phyloP scores from a whole-genome alignment of 2,329 filamentous ascomycete genomes.

The Dactylellina sp. region DNA sequence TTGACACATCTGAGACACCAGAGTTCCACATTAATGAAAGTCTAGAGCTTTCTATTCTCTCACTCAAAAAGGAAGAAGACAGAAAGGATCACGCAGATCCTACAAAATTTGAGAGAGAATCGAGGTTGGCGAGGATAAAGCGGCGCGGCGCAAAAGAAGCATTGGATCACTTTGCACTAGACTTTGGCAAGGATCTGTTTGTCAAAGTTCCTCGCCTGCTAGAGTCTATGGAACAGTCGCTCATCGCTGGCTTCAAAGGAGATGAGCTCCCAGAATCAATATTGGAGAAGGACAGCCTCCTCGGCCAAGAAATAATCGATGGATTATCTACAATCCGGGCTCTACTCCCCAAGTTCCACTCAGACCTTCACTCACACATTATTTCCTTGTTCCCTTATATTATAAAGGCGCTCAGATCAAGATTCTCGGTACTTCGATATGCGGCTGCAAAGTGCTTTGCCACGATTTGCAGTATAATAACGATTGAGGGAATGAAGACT shows the following conservation, averaged over 20 bases:
- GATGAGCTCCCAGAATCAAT: constrained; percentile 78
- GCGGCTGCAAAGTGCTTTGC: constrained; percentile 97
- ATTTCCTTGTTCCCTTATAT: constrained; percentile 85
- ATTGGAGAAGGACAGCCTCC: constrained; percentile 76
- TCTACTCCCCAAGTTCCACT: constrained; percentile 87
- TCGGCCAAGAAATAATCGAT: constrained; percentile 94
- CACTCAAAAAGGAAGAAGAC: constrained; percentile 96
- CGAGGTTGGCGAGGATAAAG: constrained; percentile 87
- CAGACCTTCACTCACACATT: constrained; percentile 80
- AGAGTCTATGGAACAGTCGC: constrained; percentile 82
- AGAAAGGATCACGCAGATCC: constrained; percentile 91
- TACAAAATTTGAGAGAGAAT: constrained; percentile 87
- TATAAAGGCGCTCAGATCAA: constrained; percentile 86
- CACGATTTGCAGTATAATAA: constrained; percentile 96
- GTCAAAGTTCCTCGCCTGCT: constrained; percentile 85
- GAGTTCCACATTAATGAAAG: constrained; percentile 87
- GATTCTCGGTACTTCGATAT: constrained; percentile 91
- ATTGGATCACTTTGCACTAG: constrained; percentile 83
- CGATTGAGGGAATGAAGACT: constrained; percentile 93
- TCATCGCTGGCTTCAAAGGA: constrained; percentile 76
- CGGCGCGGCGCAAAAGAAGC: constrained; percentile 93
- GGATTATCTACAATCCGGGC: constrained; percentile 92
- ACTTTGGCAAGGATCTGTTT: constrained; percentile 81
- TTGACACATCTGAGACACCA: constrained; percentile 96
- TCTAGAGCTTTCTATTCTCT: constrained; percentile 84